Base-by-base conservation (phyloP, 2,329 filamentous ascomycete species). In the Lanzia echinophila region DNA sequence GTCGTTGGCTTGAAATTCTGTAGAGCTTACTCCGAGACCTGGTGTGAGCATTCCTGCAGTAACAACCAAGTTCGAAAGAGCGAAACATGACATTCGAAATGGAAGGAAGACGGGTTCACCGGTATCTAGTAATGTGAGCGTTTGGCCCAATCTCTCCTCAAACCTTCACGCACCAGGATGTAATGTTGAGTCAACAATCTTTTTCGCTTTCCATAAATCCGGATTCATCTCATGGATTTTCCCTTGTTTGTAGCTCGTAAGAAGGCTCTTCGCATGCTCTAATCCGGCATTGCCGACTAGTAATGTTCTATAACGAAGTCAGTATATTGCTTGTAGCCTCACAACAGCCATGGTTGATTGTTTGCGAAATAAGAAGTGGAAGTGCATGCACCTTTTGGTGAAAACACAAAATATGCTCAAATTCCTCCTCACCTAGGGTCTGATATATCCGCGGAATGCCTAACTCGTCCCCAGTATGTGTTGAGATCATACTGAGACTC, bases 21-120 rank as follows among this genome's bases (percentile, higher is more conserved):
- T 33, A 31, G 15, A 28, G 60, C 77, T 58, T 76, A 88, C 85
- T 64, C 81, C 76, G 22, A 97, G 80, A 10, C 88, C 88, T 3
- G 94, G 94, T 50, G 92, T 94, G 53, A 99, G 86, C 94, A 99
- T 99, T 65, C 94, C 94, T 6, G 85, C 92, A 44, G 94, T 99
- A 57, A 97, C 92, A 55, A 97, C 78, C 69, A 99, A 74, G 72
- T 99, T 99, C 60, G 91, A 91, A 53, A 97, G 73, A 52, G 95
- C 90, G 69, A 94, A 99, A 73, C 82, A 88, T 49, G 92, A 97
- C 94, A 99, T 99, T 69, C 94, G 88, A 70, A 97, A 97, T 19
- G 94, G 94, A 17, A 99, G 79, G 64, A 97, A 82, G 59, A 99
- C 91, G 46, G 92, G 86, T 69, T 91, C 78, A 62, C 94, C 94